Evolutionary conservation across 2,329 filamentous ascomycete species (phyloP), one percentile per base, ranked within the genome.

Genomic region (Neofusicoccum sp.): DNA sequence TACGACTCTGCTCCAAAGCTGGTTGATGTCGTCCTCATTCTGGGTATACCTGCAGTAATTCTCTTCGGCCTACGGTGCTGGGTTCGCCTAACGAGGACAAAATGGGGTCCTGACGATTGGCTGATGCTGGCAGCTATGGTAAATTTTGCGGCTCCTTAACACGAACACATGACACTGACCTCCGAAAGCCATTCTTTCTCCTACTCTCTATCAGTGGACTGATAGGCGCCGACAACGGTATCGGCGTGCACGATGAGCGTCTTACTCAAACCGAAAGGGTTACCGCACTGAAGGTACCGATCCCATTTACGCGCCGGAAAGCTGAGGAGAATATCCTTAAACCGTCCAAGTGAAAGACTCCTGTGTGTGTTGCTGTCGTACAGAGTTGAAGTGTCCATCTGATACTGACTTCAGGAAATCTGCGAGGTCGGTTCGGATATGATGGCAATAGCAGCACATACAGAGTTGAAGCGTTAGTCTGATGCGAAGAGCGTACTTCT

Each of bases 91-190:
- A 62, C 61, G 26, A 64, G 60, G 33, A 38, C 62, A 9, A 62
- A 63, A n/a, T 73, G 70, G 65, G 71, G 69, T 7, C 54, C 65
- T 11, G 71, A 73, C 40, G 71, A 73, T 28, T 71, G 68, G 67
- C 58, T 65, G 1, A 73, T 73, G 67, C 12, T 48, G 3, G 41
- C 28, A 3, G 24, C 51, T 3, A 49, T 49, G 57, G 57, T 59
- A n/a, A 3, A 26, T 43, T 16, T 12, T 16, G 63, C 64, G 49
- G 63, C 65, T 49, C 45, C 58, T 3, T 34, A 61, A 63, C 14
- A 62, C 44, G 58, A 57, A 33, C 9, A n/a, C 11, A 24, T 2
- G 30, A 6, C n/a, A 14, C 58, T 58, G 31, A 44, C 11, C 20
- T 41, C 43, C 8, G 45, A 45, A 30, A 69, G 69, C 58, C 68